Evolutionary conservation across 495 filamentous ascomycete genomes (phyloP), one percentile per base, ranked within the genome.

Genomic region (Chlorociboria aeruginascens): DNA sequence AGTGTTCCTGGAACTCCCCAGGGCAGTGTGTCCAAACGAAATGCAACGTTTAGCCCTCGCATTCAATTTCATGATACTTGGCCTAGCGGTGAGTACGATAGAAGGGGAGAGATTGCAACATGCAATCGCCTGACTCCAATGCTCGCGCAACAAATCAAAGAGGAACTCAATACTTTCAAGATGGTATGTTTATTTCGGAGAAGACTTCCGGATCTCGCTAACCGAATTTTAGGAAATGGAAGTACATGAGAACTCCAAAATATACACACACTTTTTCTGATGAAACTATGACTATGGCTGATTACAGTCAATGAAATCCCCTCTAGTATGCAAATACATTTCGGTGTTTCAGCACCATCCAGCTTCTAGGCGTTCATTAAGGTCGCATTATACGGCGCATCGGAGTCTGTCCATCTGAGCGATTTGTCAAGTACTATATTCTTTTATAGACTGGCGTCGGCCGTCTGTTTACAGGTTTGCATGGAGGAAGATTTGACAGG

Each of bases 221-320:
- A 59, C 43, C 20, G 10, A 6, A 13, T 17, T 31, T 11, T n/a
- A 98, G 93, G 92, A 99, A 69, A 99, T 99, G 92, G 92, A 97
- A 72, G 92, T 99, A 61, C 92, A 99, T 62, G 89, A 95, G 69
- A 84, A 83, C 63, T 97, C 93, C 46, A 97, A 97, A 67, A 85
- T 95, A 55, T 95, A 97, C 73, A 99, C 92, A 57, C 92, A 99
- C 76, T 99, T 97, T 77, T 95, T 99, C 71, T 99, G 65, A 76
- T 48, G 56, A 58, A 43, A 45, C 35, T 35, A 58, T 49, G 52
- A 53, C 48, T 51, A 52, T 50, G 56, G 45, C 52, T 49, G 48
- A n/a, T 17, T 34, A 32, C 40, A 45, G 49, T 40, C 47, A 28
- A 55, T 46, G 49, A 59, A 33, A 46, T 40, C 20, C 50, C 51